Conservation (phyloP, 257 asterid species). For the Coffea eugenioides region DNA sequence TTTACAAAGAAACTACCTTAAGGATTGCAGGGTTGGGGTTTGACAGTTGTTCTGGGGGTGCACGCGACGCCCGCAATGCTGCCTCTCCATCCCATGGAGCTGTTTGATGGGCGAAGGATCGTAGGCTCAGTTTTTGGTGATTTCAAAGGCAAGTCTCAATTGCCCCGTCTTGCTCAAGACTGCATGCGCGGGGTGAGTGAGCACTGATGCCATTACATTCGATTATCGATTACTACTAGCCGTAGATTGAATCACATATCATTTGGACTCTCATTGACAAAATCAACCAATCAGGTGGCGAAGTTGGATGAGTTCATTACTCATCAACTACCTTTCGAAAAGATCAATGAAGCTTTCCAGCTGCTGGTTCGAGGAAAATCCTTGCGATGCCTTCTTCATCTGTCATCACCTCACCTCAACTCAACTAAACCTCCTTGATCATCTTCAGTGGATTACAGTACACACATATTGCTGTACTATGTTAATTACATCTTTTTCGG, state of each 20-base stretch:
- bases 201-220: no score
- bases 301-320: constrained; percentile 64
- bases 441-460: not conserved
- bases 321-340: constrained; percentile 50
- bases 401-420: not conserved
- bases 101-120: constrained; percentile 72
- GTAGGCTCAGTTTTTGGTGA: constrained; percentile 73
- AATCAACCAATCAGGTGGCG: constrained; percentile 35
- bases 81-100: constrained; percentile 85
- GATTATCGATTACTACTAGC: no score
- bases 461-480: no score
- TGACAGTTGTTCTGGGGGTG: constrained; percentile 61
- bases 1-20: no score
- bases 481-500: no score
- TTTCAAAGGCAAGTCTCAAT: constrained; percentile 73
- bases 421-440: not conserved
- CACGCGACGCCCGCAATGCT: constrained; percentile 64
- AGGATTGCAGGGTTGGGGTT: constrained; percentile 72
- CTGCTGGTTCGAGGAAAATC: constrained; percentile 55
- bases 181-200: constrained; percentile 61
- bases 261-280: no score
- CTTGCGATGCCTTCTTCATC: constrained; percentile 55
- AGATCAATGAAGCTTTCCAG: constrained; percentile 54
- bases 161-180: constrained; percentile 52
- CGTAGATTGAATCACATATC: no score